Percentiles rank a stretch among this genome's conserved stretches.
Evolutionary conservation across 2,329 filamentous ascomycete genomes (phyloP).

Genomic region (Taxawa tesnikishii): DNA sequence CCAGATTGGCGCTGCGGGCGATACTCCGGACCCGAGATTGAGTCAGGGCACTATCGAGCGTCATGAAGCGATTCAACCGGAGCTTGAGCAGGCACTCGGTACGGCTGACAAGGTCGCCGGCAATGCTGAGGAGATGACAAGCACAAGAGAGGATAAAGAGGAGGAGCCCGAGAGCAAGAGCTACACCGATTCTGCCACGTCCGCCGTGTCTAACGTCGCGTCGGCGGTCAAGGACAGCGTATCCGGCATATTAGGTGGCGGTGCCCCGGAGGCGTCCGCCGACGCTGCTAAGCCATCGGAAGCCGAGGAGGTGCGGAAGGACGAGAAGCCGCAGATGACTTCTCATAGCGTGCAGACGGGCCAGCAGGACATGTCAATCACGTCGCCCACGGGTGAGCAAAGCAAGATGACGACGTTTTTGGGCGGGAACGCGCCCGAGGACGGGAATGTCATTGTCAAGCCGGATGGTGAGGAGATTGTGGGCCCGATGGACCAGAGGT

Average conservation of each 20-base stretch:
- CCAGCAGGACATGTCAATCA: conserved; percentile 13
- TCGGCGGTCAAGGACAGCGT: conserved; percentile 1
- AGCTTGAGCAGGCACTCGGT: conserved; percentile 8
- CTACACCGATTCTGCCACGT: conserved; percentile 4
- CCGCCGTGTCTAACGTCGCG: conserved; percentile 9
- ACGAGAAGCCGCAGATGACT: conserved; percentile 8
- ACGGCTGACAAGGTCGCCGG: conserved; percentile 4
- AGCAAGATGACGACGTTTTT: conserved; percentile 17
- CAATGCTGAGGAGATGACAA: conserved; percentile 1
- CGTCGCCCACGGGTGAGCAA: conserved; percentile 11
- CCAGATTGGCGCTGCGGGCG: conserved; percentile 11
- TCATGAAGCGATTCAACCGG: conserved; percentile 9
- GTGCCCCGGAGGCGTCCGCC: background rate
- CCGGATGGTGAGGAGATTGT: conserved; percentile 12
- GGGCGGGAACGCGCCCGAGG: conserved; percentile 16
- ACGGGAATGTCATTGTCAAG: conserved; percentile 20
- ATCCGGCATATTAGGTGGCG: background rate
- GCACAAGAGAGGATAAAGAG: background rate
- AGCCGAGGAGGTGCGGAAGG: conserved; percentile 5
- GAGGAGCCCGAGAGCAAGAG: background rate
- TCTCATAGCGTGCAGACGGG: conserved; percentile 14
- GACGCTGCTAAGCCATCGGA: conserved; percentile 2
- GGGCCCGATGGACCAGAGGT: conserved; percentile 2
- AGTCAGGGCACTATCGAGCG: conserved; percentile 7
- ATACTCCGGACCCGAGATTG: conserved; percentile 10